Evolutionary conservation across 2,329 filamentous ascomycete species (phyloP), one percentile per base, ranked within the genome.

Genomic region (Colletotrichum gloeosporioides): DNA sequence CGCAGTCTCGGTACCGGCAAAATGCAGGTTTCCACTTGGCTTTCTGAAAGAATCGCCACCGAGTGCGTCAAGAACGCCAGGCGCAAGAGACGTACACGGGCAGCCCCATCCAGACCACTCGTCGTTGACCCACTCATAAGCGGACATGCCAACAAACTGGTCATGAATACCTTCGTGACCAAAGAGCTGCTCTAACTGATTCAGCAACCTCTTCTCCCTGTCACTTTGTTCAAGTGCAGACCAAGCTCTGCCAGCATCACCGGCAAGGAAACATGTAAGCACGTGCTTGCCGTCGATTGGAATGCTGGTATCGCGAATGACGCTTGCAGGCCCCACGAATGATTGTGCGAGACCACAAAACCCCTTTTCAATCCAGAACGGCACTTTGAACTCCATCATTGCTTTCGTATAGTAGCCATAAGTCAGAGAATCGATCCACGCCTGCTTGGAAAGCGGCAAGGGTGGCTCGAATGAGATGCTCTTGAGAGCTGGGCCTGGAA

Each of bases 1-100:
- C 1, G 87, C 85, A 1, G 87, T 89, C 82, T 92, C 90, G 0
- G 90, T 91, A 0, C 90, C 90, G 4, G 86, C 89, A 78, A 91
- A 92, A 16, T 74, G 71, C 25, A 76, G 18, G 29, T 87, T 83
- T 7, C 86, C 82, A 64, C 82, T 80, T 1, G 82, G 78, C 34
- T 84, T 80, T n/a, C 85, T 79, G 12, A 88, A 76, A 6, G 79
- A 80, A 13, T 84, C 79, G 1, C 82, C 81, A 3, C 79, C 83
- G 1, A 82, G 79, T 1, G 80, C 78, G 6, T 81, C 82, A 10
- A 88, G 77, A 6, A 88, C 82, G 0, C 86, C 87, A 0, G 87
- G 87, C 0, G 81, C 55, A 39, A 86, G 78, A 1, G 80, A 76
- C 2, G 86, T 79, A 75, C 83, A 86, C 1, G 87, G 86, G 63